These are phyloP conservation scores for Pichia terricola DNA, from an alignment of 1,139 yeast species.

Conservation along the genomic window DNA sequence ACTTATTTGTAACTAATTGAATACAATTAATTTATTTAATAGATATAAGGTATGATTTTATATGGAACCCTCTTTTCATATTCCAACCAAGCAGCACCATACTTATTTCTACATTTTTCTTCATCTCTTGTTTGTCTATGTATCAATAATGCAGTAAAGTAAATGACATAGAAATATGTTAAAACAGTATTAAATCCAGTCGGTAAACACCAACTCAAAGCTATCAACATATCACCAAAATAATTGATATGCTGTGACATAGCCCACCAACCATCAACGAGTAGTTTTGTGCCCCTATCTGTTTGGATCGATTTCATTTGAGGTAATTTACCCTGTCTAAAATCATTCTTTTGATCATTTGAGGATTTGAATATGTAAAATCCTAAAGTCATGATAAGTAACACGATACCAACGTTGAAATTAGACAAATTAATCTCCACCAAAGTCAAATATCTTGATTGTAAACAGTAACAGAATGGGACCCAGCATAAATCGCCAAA, in stretches of 20 bases:
- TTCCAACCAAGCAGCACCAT: conserved; percentile 76
- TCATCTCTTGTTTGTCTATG: conserved; percentile 93
- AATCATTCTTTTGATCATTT: conserved; percentile 75
- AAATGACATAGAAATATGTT: conserved; percentile 79
- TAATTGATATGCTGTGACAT: conserved; percentile 87
- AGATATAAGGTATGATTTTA: conserved; percentile 81
- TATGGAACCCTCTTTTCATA: conserved; percentile 78
- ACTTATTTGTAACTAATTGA: background rate
- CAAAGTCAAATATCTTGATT: conserved; percentile 69
- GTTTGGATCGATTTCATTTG: conserved; percentile 63
- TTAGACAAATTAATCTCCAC: conserved; percentile 52
- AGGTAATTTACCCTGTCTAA: conserved; percentile 67
- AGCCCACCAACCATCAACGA: conserved; percentile 96
- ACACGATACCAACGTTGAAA: conserved; percentile 27
- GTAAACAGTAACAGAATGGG: conserved; percentile 88
- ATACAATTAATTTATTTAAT: conserved; percentile 29
- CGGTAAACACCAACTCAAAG: conserved; percentile 87
- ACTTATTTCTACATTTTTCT: conserved; percentile 77
- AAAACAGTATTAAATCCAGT: conserved; percentile 77
- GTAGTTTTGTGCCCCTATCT: conserved; percentile 65
- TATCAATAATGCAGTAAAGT: conserved; percentile 69
- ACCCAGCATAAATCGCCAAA: conserved; percentile 91
- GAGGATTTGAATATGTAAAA: conserved; percentile 76
- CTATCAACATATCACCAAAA: conserved; percentile 90
- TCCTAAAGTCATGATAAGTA: conserved; percentile 47